phyloP scores from a whole-genome alignment of 768 basidiomycete genomes.

The Mycena maculata region DNA sequence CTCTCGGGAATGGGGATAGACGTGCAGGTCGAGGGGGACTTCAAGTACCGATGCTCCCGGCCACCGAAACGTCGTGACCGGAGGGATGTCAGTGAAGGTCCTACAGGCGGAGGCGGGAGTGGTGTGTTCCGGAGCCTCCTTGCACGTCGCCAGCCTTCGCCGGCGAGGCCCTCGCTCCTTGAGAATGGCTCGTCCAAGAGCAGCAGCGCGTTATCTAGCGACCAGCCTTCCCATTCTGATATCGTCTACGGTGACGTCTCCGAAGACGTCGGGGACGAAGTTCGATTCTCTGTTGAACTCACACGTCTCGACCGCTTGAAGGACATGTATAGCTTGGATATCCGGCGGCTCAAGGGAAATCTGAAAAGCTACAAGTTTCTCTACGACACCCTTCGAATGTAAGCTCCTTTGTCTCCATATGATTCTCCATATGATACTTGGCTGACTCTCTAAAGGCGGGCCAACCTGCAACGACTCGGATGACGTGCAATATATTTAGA shows the following conservation, averaged over 20 bases:
- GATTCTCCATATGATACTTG: background rate
- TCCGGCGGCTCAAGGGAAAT: slow-evolving; percentile 88
- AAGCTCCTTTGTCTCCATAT: slow-evolving; percentile 41
- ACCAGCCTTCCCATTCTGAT: slow-evolving; percentile 37
- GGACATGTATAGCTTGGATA: slow-evolving; percentile 88
- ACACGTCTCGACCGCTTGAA: slow-evolving; percentile 86
- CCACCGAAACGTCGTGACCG: slow-evolving; percentile 61
- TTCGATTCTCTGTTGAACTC: slow-evolving; percentile 92
- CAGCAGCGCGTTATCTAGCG: slow-evolving; percentile 28
- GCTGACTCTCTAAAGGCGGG: slow-evolving; percentile 22
- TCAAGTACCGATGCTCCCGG: slow-evolving; percentile 82
- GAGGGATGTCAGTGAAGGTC: slow-evolving; percentile 31
- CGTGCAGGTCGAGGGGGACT: slow-evolving; percentile 82
- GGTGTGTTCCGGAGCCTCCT: slow-evolving; percentile 71
- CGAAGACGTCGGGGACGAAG: slow-evolving; percentile 89
- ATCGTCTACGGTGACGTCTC: slow-evolving; percentile 70
- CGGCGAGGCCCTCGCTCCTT: slow-evolving; percentile 30
- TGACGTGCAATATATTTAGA: slow-evolving; percentile 1
- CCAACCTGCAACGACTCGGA: slow-evolving; percentile 24
- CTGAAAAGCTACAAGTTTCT: slow-evolving; percentile 87
- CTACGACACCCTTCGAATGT: slow-evolving; percentile 80
- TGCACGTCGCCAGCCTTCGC: slow-evolving; percentile 65
- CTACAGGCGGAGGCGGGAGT: slow-evolving; percentile 51
- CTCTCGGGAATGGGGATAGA: slow-evolving; percentile 86
- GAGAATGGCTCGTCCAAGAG: slow-evolving; percentile 44